phyloP scores from a whole-genome alignment of 345 rosid species.

The Viola odorata region DNA sequence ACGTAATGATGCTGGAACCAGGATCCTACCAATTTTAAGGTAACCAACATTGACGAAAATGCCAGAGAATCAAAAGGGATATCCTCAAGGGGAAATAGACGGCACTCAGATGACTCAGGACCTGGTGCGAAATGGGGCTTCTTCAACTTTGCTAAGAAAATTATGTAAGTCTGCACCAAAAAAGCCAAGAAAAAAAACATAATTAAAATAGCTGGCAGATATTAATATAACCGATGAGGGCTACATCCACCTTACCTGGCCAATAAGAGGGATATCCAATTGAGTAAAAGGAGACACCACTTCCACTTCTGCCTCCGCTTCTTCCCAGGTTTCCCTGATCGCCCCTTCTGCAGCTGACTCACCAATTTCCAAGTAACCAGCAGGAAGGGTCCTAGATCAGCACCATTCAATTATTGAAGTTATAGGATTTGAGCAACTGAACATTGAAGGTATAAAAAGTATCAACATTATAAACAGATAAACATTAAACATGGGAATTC shows the following conservation, averaged over 20 bases:
- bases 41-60: constrained; percentile 83
- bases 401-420: constrained; percentile 13
- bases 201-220: neutral
- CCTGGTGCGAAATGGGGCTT: constrained; percentile 78
- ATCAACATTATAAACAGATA: too few species aligned
- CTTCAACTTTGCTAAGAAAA: constrained; percentile 87
- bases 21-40: constrained; percentile 67
- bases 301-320: constrained; percentile 89
- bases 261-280: constrained; percentile 88
- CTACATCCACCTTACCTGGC: constrained; percentile 51
- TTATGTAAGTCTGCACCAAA: constrained; percentile 75
- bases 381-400: constrained; percentile 86
- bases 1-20: neutral
- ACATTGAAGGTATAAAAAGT: too few species aligned
- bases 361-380: constrained; percentile 96
- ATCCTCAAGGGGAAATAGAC: constrained; percentile 67
- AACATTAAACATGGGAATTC: too few species aligned
- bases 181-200: constrained; percentile 12
- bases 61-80: constrained; percentile 90
- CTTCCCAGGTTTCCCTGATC: constrained; percentile 93
- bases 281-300: constrained; percentile 87
- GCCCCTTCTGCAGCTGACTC: constrained; percentile 98
- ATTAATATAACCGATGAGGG: constrained; percentile 6
- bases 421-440: neutral
- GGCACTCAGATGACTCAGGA: constrained; percentile 86